These are phyloP conservation scores for Chloranthus sessilifolius DNA, from an alignment of 164 flowering plant genomes.

Conservation along the genomic window DNA sequence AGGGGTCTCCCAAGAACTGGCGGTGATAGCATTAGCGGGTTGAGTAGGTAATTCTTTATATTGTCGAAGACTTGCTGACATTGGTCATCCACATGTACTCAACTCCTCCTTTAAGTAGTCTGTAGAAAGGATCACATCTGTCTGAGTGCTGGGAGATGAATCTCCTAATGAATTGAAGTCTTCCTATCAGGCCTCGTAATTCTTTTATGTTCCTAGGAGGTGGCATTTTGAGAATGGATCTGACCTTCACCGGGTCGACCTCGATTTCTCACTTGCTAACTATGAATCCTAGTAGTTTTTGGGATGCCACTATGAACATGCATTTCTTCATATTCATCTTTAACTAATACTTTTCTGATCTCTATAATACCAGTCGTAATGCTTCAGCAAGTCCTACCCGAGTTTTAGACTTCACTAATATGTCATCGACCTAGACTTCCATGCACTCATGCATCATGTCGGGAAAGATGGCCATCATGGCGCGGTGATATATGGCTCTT, in stretches of 20 bases:
- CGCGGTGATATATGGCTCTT: not conserved
- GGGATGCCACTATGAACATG: not conserved
- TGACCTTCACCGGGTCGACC: not conserved
- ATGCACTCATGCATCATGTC: not conserved
- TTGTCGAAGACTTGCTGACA: not conserved
- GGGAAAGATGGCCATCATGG: slow-evolving; percentile 2
- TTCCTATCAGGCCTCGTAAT: not conserved
- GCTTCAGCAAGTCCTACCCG: not conserved
- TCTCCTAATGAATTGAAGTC: not conserved
- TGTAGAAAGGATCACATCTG: not conserved
- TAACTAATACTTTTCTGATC: not conserved
- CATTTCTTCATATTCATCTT: not conserved
- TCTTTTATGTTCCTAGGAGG: not conserved
- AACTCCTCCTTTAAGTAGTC: not conserved
- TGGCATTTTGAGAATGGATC: slow-evolving; percentile 1
- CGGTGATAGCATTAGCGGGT: not conserved
- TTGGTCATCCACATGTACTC: not conserved
- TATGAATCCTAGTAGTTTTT: slow-evolving; percentile 2
- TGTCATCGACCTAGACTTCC: slow-evolving; percentile 1
- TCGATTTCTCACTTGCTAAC: not conserved
- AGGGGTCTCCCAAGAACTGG: not conserved
- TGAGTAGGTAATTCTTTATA: not conserved
- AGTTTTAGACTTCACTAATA: not conserved
- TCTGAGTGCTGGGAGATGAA: not conserved
- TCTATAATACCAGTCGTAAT: not conserved